Evolutionary conservation across 1,284 basidiomycete genomes (phyloP), one percentile per base, ranked within the genome.

Genomic region (Rhodotorula sp.): DNA sequence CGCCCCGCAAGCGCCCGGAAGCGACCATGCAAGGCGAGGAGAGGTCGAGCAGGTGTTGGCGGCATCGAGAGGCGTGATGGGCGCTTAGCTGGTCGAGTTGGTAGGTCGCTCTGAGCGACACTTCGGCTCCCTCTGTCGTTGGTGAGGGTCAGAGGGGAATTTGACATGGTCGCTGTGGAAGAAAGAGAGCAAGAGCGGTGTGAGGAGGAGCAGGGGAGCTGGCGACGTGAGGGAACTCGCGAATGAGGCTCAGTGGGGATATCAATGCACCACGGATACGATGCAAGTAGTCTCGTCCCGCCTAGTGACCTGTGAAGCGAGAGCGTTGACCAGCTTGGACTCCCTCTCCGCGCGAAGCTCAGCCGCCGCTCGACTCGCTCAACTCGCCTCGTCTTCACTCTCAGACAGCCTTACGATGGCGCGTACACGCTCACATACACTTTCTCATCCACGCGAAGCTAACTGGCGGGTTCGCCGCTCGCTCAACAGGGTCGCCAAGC

Each of bases 401-500:
- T 44, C 40, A 44, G 40, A 44, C 40, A 11, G 13, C 8, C 2
- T 10, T 30, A 51, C 8, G 4, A 40, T 51, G 48, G 34, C 28
- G 4, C 20, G 31, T 51, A 1, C 59, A 30, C 22, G 24, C 20
- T 50, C 31, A 6, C 24, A 11, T 4, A 1, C 26, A 44, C 26
- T 16, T 8, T 40, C 50, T 13, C 0, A 4, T 4, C 1, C 24
- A 16, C 10, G 2, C 34, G 2, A 5, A 11, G 48, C 62, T 58
- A 48, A 52, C 56, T 30, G 16, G 10, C 48, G 7, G 13, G n/a
- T 18, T 24, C 16, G 5, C n/a, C 6, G 22, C 31, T 26, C 28
- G 10, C 40, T 44, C 13, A 15, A 44, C 65, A 74, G 73, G 73
- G 73, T 46, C 70, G 68, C 40, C 70, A 70, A 62, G 56, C 57